These are phyloP conservation scores for Macadamia integrifolia DNA, from an alignment of 164 flowering plant species.

Conservation along the genomic window DNA sequence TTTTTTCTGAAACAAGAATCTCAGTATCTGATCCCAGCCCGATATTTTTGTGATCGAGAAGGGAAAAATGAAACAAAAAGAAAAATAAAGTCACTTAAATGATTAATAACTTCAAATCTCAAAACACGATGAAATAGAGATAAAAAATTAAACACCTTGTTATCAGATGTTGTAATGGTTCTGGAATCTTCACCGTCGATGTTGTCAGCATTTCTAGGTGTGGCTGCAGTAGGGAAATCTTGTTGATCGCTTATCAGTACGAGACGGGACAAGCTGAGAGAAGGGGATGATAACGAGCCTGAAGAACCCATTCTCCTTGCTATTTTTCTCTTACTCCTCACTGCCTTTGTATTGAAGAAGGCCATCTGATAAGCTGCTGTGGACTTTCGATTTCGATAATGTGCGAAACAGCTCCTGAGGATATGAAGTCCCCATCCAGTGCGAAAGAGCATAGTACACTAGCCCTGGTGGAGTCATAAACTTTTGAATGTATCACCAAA, in stretches of 20 bases:
- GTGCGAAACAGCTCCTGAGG: background rate
- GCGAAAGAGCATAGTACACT: no score
- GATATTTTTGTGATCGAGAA: background rate
- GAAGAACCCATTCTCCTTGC: conserved; percentile 8
- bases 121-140: background rate
- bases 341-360: conserved; percentile 6
- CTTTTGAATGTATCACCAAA: no score
- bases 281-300: background rate
- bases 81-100: background rate
- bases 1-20: conserved; percentile 9
- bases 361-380: background rate
- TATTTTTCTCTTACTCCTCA: conserved; percentile 15
- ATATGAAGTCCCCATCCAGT: background rate
- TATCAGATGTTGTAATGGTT: conserved; percentile 5
- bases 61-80: background rate
- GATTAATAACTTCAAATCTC: no score
- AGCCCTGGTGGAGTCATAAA: no score
- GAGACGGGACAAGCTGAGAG: background rate
- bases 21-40: conserved; percentile 8
- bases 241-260: background rate
- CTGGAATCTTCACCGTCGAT: background rate
- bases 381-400: background rate
- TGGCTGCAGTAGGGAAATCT: background rate
- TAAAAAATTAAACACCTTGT: conserved; percentile 2
- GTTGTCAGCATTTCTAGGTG: background rate